Conservation (phyloP, 192 early-diverging fungal species). For the Entophlyctis luteolus region DNA sequence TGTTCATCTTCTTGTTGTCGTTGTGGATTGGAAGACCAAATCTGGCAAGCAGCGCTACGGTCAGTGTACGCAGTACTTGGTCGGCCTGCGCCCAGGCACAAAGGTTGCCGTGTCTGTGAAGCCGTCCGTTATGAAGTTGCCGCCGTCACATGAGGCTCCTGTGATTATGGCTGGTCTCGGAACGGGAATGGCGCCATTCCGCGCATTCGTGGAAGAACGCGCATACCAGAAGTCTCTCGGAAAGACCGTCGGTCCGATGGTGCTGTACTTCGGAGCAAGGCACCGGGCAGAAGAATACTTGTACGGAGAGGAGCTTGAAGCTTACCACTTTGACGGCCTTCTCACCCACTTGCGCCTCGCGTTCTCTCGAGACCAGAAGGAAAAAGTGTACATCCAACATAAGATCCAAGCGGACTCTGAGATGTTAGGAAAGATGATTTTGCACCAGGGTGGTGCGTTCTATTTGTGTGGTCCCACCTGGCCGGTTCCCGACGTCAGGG, state of each 20-base stretch:
- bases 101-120: conserved; percentile 84
- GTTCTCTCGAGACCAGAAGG: conserved; percentile 89
- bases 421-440: conserved; percentile 69
- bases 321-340: conserved; percentile 83
- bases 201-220: conserved; percentile 94
- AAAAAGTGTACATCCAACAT: conserved; percentile 96
- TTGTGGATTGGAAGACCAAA: conserved; percentile 80
- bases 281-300: conserved; percentile 90
- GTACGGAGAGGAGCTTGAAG: conserved; percentile 95
- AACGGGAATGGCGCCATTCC: conserved; percentile 98
- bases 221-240: conserved; percentile 73
- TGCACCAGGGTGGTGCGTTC: conserved; percentile 77
- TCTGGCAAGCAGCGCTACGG: conserved; percentile 69
- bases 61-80: conserved; percentile 89
- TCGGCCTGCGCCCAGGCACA: conserved; percentile 62
- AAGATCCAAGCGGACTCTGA: conserved; percentile 82
- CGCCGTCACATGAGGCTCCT: conserved; percentile 71
- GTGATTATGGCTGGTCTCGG: conserved; percentile 96
- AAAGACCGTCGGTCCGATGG: conserved; percentile 84
- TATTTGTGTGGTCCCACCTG: conserved; percentile 98
- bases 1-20: conserved; percentile 88
- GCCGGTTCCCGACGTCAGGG: conserved; percentile 86
- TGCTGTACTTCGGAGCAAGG: conserved; percentile 93
- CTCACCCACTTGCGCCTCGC: conserved; percentile 86
- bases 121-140: conserved; percentile 95